phyloP scores from a whole-genome alignment of 73 alveolate genomes.

The Paramecium sonneborni region DNA sequence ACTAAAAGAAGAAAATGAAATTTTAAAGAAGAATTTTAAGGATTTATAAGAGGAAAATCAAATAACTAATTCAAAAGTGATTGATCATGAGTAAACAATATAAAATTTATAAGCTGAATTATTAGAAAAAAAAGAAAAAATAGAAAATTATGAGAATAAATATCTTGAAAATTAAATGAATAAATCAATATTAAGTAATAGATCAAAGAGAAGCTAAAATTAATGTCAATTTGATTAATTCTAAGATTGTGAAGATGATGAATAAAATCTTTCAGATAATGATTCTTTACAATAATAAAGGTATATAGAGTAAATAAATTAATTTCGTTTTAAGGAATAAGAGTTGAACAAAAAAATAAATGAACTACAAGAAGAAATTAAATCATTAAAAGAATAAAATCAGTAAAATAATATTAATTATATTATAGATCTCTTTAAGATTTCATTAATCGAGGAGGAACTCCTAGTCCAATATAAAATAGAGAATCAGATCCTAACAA shows the following conservation, averaged over 20 bases:
- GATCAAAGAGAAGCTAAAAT: conserved; percentile 37
- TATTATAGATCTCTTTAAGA: background rate
- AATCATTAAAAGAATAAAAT: background rate
- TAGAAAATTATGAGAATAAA: background rate
- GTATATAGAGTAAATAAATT: background rate
- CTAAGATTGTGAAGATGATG: background rate
- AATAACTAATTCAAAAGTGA: background rate
- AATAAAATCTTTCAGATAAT: background rate
- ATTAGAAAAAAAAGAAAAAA: background rate
- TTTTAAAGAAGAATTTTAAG: background rate
- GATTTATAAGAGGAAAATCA: background rate
- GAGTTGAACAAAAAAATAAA: background rate
- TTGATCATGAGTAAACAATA: background rate
- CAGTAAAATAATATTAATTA: background rate
- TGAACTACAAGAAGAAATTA: background rate
- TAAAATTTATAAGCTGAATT: background rate
- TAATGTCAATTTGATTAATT: background rate
- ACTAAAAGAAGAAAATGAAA: background rate
- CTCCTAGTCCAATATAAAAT: background rate
- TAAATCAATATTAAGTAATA: background rate
- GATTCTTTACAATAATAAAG: background rate
- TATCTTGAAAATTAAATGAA: background rate
- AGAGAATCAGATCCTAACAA: background rate
- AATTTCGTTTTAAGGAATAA: background rate
- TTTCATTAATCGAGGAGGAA: background rate